Evolutionary conservation across 2,329 filamentous ascomycete species (phyloP).

Genomic region (Chalara sp.): DNA sequence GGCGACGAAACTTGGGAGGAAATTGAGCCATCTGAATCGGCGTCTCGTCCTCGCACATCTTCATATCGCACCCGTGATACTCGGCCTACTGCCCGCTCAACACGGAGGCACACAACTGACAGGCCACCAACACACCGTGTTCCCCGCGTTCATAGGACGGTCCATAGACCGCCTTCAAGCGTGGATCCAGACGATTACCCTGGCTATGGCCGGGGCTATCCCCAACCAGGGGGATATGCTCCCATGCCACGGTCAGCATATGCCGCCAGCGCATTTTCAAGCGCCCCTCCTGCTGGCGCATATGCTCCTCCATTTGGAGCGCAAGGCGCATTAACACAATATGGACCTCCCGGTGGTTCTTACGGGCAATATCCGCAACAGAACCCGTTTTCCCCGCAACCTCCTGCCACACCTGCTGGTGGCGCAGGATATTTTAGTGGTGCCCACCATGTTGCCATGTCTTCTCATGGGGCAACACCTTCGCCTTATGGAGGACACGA

Average conservation of each 20-base stretch:
- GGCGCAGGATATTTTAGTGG: conserved; percentile 24
- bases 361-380: conserved; percentile 17
- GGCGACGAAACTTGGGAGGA: conserved; percentile 33
- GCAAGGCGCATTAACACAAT: conserved; percentile 24
- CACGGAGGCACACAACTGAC: conserved; percentile 28
- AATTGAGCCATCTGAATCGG: conserved; percentile 52
- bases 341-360: conserved; percentile 15
- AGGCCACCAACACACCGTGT: conserved; percentile 30
- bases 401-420: conserved; percentile 18
- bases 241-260: conserved; percentile 15
- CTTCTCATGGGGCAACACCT: conserved; percentile 16
- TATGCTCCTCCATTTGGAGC: conserved; percentile 24
- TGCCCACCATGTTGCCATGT: conserved; percentile 36
- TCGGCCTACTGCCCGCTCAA: conserved; percentile 31
- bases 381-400: conserved; percentile 25
- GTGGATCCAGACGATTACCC: conserved; percentile 61
- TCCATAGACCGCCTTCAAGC: conserved; percentile 47
- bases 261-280: conserved; percentile 23
- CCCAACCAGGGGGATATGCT: conserved; percentile 21
- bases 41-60: conserved; percentile 33
- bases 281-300: conserved; percentile 8
- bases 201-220: conserved; percentile 35
- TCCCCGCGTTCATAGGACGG: conserved; percentile 32
- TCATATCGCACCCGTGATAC: conserved; percentile 16
- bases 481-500: conserved; percentile 19